A percentile compares a stretch with the other conserved stretches of the same genome.
Evolutionary conservation across 2,329 filamentous ascomycete genomes (phyloP).

Genomic region (Sporothrix pallida): DNA sequence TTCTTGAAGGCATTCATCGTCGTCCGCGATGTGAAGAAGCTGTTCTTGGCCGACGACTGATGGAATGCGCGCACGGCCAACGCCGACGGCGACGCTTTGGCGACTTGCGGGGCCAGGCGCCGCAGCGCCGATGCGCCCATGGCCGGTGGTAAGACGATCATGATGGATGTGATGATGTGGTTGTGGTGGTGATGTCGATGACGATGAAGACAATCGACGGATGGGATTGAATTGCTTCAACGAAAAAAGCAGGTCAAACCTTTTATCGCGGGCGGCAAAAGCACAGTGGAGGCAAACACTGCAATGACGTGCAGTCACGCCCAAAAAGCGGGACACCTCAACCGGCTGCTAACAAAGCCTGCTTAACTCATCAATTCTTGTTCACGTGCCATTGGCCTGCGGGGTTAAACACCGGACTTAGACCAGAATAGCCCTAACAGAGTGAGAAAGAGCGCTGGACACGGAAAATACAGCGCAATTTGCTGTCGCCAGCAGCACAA

Average conservation of each 20-base stretch:
- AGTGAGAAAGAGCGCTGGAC: background rate
- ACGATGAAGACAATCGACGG: background rate
- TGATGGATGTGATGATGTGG: constrained; percentile 23
- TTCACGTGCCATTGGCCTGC: constrained; percentile 29
- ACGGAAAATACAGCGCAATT: background rate
- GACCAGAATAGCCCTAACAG: background rate
- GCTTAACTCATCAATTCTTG: background rate
- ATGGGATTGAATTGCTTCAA: background rate
- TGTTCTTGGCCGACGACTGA: constrained; percentile 30
- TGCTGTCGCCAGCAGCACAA: background rate
- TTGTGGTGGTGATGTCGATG: constrained; percentile 19
- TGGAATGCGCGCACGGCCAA: constrained; percentile 30
- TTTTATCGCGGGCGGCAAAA: constrained; percentile 30
- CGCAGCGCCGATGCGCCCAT: constrained; percentile 33
- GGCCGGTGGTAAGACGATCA: constrained; percentile 35
- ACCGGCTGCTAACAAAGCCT: background rate
- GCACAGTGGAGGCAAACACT: constrained; percentile 28
- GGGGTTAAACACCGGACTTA: constrained; percentile 30
- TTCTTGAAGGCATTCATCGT: background rate
- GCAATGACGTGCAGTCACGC: constrained; percentile 29
- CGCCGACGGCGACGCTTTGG: constrained; percentile 28
- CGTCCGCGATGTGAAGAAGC: constrained; percentile 32
- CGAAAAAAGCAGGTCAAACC: background rate
- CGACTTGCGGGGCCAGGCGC: constrained; percentile 34
- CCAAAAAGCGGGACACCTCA: background rate